Base-by-base conservation (phyloP, 345 rosid genomes). In the Abelmoschus esculentus region DNA sequence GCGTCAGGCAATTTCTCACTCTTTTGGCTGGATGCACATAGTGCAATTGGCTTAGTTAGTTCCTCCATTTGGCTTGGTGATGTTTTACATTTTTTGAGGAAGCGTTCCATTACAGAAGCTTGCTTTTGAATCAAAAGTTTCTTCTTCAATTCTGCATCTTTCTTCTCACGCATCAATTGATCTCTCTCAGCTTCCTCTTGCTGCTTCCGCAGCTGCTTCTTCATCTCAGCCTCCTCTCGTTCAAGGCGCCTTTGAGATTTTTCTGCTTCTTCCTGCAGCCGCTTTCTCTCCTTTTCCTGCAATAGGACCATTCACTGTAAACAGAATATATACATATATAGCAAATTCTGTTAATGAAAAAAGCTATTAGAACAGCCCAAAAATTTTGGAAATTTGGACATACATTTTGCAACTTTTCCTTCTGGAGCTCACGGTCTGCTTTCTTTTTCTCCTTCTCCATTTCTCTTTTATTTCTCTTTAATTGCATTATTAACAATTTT, bases 91-190 rank as follows among this genome's bases (percentile, higher is more conserved):
- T 81, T 85, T 74, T 87, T 91, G 28, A 90, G 90, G 78, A 91
- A 91, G 32, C 85, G 82, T 61, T 95, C 93, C 99, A 95, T 90
- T 19, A 91, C 73, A 44, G 96, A 95, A 69, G 96, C 98, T 74
- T 95, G 97, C 86, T 85, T 95, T 74, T 86, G 80, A 17, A 91
- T 66, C 15, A 83, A 74, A 71, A 68, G 82, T 71, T 80, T 81
- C 80, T 73, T 87, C 82, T 87, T 91, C 57, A 82, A 58, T 79
- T 88, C 88, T 61, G 87, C 82, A 74, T 85, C 87, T 82, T 95
- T 96, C 79, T 78, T 95, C 82, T 85, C 90, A 46, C 75, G 77
- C 53, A 88, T 88, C n/a, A 81, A 83, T 64, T 86, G 86, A 59
- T 87, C 96, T 76, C 72, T 89, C 73, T 90, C 90, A 61, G 83